Conservation (phyloP, 2,329 filamentous ascomycete species). For the Sclerotinia sclerotiorum region DNA sequence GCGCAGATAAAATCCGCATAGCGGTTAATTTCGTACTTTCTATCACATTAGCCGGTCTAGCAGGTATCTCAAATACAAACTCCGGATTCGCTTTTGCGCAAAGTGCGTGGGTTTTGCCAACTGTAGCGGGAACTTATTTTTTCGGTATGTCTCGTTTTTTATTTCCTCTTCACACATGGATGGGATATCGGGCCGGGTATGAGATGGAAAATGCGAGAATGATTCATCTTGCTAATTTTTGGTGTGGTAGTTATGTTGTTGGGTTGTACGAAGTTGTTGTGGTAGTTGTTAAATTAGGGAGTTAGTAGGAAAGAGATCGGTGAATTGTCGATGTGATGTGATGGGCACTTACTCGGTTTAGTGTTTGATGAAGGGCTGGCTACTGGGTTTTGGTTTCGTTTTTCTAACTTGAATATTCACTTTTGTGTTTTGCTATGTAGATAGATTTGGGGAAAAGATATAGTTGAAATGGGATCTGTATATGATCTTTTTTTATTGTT, state of each 20-base stretch:
- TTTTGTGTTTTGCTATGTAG: neutral
- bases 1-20: constrained; percentile 15
- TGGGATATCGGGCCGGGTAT: neutral
- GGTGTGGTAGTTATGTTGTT: neutral
- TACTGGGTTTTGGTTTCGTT: neutral
- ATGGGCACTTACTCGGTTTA: neutral
- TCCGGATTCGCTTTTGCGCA: constrained; percentile 22
- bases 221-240: neutral
- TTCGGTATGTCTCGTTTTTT: neutral
- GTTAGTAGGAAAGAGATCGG: neutral
- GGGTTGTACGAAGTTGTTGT: constrained; percentile 9
- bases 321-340: neutral
- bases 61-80: constrained; percentile 14
- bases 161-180: neutral
- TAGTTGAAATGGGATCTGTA: too few species aligned
- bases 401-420: neutral
- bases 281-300: neutral
- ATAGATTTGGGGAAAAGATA: neutral
- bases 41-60: neutral
- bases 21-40: constrained; percentile 22
- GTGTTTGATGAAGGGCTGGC: neutral
- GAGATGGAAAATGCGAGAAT: neutral
- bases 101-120: constrained; percentile 25
- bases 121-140: constrained; percentile 12
- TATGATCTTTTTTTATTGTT: too few species aligned